These are phyloP conservation scores for Pythium plurisporium DNA, from an alignment of 352 stramenopile species.

Conservation along the genomic window DNA sequence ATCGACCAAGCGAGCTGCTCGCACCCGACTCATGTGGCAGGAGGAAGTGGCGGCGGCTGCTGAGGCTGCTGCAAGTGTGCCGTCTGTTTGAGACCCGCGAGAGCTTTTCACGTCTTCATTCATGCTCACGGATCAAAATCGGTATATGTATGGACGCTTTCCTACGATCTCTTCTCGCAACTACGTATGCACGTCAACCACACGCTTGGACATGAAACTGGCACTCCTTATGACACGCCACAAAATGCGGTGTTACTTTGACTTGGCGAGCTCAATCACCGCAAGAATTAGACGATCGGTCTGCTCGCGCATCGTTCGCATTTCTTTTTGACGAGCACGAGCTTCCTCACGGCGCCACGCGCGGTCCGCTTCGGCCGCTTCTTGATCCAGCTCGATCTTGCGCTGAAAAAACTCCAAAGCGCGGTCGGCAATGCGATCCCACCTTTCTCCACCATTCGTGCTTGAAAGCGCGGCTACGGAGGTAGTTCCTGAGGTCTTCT, in stretches of 20 bases:
- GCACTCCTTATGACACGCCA: not conserved
- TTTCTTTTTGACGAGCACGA: not conserved
- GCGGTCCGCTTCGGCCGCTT: conserved; percentile 5
- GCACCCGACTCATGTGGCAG: conserved; percentile 10
- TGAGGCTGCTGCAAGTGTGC: not conserved
- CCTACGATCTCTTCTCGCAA: no score
- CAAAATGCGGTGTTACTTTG: not conserved
- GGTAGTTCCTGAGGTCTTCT: not conserved
- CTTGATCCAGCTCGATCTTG: conserved; percentile 14
- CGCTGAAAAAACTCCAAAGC: conserved; percentile 4
- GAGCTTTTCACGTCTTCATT: no score
- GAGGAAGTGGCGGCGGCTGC: not conserved
- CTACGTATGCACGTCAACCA: no score
- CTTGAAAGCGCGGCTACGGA: not conserved
- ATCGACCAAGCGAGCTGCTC: conserved; percentile 21
- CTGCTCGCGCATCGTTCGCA: conserved; percentile 14
- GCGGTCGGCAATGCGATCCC: not conserved
- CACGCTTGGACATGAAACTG: no score
- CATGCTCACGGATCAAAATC: no score
- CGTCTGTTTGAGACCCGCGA: conserved; percentile 1
- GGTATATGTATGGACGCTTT: conserved; percentile 8
- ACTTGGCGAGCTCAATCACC: not conserved
- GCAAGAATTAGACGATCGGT: conserved; percentile 11
- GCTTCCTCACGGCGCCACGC: conserved; percentile 12
- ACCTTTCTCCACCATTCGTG: not conserved